Base-by-base conservation (phyloP, 2,329 filamentous ascomycete species). In the Penicillium sp. region DNA sequence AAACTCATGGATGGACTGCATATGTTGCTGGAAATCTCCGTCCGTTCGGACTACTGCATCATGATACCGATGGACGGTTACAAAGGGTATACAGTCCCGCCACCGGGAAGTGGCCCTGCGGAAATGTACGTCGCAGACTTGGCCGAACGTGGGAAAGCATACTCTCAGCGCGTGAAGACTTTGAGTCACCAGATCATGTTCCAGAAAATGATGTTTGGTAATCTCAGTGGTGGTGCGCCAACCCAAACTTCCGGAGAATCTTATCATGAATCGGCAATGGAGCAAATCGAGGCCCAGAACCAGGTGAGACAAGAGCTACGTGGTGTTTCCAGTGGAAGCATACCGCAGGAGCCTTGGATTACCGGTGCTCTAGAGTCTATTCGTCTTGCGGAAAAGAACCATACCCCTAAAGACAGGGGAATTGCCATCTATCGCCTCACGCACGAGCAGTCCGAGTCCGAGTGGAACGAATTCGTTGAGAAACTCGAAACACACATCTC, bases 401-500 rank as follows among this genome's bases (percentile, higher is more conserved):
- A 30, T n/a, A 11, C 13, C 0, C 45, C 6, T 0, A n/a, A n/a
- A 19, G 16, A 30, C 8, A 8, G 26, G n/a, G 45, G 45, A n/a
- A 14, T 48, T 10, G 45, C 45, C 3, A 65, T 68, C 28, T 70
- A 70, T n/a, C 60, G 65, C 33, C 55, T 65, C 7, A 53, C 55
- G 4, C 48, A 66, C 35, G 51, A 57, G 14, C 35, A 61, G 30
- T 60, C 57, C 8, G 65, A 66, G 14, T 55, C 51, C 10, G 52
- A 68, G 46, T 70, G 65, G 68, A 25, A 25, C 6, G 26, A 10
- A 2, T 55, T 68, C 14, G 16, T 55, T 46, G 40, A 56, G 16
- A 51, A 59, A 28, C 7, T 70, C 30, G 65, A 70, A 49, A 43
- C 58, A 4, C 57, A 70, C 33, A 35, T 69, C 2, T 58, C 64